Evolutionary conservation across 2,329 filamentous ascomycete genomes (phyloP), one percentile per base, ranked within the genome.

Genomic region (Penicillium freii): DNA sequence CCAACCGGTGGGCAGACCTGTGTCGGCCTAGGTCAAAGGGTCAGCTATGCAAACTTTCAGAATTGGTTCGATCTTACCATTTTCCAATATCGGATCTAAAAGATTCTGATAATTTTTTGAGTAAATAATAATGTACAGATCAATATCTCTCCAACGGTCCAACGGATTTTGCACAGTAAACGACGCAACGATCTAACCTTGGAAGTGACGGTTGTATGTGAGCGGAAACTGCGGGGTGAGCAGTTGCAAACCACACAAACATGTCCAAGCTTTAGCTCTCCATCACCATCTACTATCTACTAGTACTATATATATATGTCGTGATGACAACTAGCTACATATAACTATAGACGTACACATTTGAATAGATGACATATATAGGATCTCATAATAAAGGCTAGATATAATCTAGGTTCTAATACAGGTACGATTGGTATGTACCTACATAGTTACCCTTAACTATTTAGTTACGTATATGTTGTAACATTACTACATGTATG

Each of bases 1-100:
- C 92, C 93, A 97, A 75, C 87, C 86, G 49, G 86, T 76, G 61
- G 92, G 92, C 62, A 97, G 86, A 74, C 93, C 93, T 66, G 88
- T 87, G 56, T 92, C 89, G 71, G 84, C 78, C 86, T 89, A 66
- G 19, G 34, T 51, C 5, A 13, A 45, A 45, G 49, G 31, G 43
- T 45, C 46, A 51, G 40, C 46, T 31, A 56, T 42, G 29, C 40
- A 47, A 45, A 34, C 40, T 17, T 11, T 31, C 3, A 25, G 4
- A 29, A 36, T 39, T 39, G 27, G 23, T 31, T 8, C 11, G 9
- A 29, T 45, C 43, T 4, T 11, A 60, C 60, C 60, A 62, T 62
- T 44, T 43, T 60, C 21, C 19, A 45, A 50, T 33, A 49, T 33
- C n/a, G 15, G 21, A 39, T 19, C 46, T 44, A 56, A 11, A 9